Evolutionary conservation across 148 eudicot species (phyloP).

Genomic region (Chenopodium berlandieri): DNA sequence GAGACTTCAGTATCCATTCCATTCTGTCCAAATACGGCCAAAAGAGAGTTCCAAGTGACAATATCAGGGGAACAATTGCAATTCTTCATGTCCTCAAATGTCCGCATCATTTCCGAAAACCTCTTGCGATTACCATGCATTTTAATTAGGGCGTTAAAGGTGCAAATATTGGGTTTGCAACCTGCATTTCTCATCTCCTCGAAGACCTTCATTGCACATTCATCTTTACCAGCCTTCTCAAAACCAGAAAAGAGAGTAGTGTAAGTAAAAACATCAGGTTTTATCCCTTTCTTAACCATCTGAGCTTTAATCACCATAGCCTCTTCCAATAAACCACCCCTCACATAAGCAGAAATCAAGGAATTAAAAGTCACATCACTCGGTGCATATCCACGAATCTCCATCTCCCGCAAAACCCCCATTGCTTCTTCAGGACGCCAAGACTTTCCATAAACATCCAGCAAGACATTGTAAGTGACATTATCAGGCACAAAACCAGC

Average conservation of each 20-base stretch:
- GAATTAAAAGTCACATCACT: slow-evolving; percentile 82
- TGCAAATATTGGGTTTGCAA: slow-evolving; percentile 79
- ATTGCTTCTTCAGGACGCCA: slow-evolving; percentile 74
- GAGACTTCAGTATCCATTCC: slow-evolving; percentile 79
- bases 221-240: slow-evolving; percentile 91
- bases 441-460: slow-evolving; percentile 95
- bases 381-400: slow-evolving; percentile 55
- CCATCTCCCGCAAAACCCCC: slow-evolving; percentile 79
- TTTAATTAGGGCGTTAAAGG: slow-evolving; percentile 80
- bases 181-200: slow-evolving; percentile 78
- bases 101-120: slow-evolving; percentile 79
- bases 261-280: slow-evolving; percentile 83
- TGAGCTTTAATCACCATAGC: slow-evolving; percentile 66
- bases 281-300: slow-evolving; percentile 73
- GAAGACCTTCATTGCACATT: slow-evolving; percentile 76
- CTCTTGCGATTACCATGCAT: slow-evolving; percentile 86
- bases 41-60: slow-evolving; percentile 89
- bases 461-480: slow-evolving; percentile 82
- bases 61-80: slow-evolving; percentile 73
- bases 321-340: slow-evolving; percentile 69
- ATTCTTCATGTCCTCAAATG: slow-evolving; percentile 71
- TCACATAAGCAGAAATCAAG: slow-evolving; percentile 74
- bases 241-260: slow-evolving; percentile 87
- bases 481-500: slow-evolving; percentile 71
- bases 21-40: slow-evolving; percentile 85